A percentile compares a stretch with the other conserved stretches of the same genome.
These are phyloP conservation scores for Asterophora lycoperdoides DNA, from an alignment of 768 basidiomycete species.

Conservation along the genomic window DNA sequence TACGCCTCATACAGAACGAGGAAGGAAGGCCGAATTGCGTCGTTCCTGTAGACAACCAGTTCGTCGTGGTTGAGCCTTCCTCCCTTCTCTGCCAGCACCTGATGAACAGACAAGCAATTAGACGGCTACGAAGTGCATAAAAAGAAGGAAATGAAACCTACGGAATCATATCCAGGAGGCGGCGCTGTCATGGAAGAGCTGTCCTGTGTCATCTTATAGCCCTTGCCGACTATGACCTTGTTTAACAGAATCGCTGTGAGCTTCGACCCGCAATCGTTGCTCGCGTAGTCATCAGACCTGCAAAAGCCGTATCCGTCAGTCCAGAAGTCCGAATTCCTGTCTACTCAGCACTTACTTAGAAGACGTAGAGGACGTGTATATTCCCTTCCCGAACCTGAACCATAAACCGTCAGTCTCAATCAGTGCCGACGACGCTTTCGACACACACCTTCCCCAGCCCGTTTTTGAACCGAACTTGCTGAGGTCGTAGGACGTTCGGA, in stretches of 20 bases:
- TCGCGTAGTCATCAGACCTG: conserved; percentile 68
- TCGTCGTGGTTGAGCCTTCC: conserved; percentile 70
- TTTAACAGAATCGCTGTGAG: conserved; percentile 69
- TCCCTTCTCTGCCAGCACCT: conserved; percentile 69
- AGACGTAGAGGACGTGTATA: conserved; percentile 76
- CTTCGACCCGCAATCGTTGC: conserved; percentile 48
- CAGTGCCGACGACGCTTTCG: not conserved
- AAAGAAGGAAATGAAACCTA: conserved; percentile 28
- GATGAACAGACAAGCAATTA: not conserved
- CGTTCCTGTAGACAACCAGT: conserved; percentile 63
- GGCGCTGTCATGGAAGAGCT: conserved; percentile 51
- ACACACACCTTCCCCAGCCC: conserved; percentile 58
- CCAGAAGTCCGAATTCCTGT: no score
- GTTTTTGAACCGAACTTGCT: conserved; percentile 65
- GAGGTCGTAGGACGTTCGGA: conserved; percentile 61
- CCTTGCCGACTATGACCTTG: conserved; percentile 70
- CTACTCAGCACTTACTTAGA: conserved; percentile 45
- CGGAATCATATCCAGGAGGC: conserved; percentile 64
- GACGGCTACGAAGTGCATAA: not conserved
- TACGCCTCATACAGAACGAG: conserved; percentile 63
- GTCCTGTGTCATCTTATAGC: conserved; percentile 60
- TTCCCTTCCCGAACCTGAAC: conserved; percentile 61
- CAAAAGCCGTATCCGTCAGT: no score
- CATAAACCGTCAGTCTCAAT: not conserved
- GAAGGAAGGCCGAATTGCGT: conserved; percentile 69